Percentiles rank a stretch among this genome's conserved stretches.
Conservation (phyloP, 169 alveolate genomes). For the Miamiensis avidus region DNA sequence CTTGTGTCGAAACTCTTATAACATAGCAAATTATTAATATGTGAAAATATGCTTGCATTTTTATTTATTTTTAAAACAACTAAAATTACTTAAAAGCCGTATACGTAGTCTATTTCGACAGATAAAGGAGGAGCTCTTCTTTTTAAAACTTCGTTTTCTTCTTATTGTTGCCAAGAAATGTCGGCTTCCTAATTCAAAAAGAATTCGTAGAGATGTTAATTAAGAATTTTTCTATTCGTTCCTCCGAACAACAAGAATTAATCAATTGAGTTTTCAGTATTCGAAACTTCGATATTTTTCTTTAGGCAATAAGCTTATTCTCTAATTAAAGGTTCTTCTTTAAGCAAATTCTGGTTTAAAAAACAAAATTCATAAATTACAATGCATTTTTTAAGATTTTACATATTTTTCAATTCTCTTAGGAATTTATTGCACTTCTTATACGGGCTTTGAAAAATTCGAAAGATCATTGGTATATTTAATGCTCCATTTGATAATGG, state of each 20-base stretch:
- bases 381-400: background rate
- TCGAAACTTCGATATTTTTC: background rate
- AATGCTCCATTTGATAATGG: slow-evolving; percentile 7
- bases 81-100: slow-evolving; percentile 65
- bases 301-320: slow-evolving; percentile 1
- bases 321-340: slow-evolving; percentile 18
- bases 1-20: slow-evolving; percentile 12
- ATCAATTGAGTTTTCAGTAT: slow-evolving; percentile 37
- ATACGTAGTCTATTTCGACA: slow-evolving; percentile 58
- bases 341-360: background rate
- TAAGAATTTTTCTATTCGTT: slow-evolving; percentile 33
- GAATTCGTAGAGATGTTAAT: slow-evolving; percentile 18
- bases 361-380: no score
- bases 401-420: background rate
- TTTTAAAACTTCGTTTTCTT: slow-evolving; percentile 35
- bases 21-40: slow-evolving; percentile 7
- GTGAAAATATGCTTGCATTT: background rate
- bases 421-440: slow-evolving; percentile 26
- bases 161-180: background rate
- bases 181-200: slow-evolving; percentile 14
- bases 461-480: slow-evolving; percentile 41
- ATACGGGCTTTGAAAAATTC: slow-evolving; percentile 47
- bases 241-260: slow-evolving; percentile 35
- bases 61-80: slow-evolving; percentile 22
- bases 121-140: slow-evolving; percentile 61